These are phyloP conservation scores for Penicillium janthinellum DNA, from an alignment of 2,329 filamentous ascomycete species.

Conservation along the genomic window DNA sequence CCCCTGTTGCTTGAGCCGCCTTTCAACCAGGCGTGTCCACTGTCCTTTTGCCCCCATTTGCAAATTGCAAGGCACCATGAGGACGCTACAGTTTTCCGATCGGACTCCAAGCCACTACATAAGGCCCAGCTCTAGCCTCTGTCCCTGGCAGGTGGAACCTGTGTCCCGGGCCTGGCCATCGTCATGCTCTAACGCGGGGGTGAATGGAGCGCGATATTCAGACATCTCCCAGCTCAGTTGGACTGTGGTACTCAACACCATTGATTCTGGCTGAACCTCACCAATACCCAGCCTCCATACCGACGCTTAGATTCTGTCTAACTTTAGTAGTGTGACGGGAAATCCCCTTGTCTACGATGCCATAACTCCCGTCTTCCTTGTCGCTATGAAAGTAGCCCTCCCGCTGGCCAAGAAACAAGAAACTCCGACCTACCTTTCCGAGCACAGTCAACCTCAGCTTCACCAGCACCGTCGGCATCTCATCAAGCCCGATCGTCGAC, in stretches of 20 bases:
- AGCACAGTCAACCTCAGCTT: constrained; percentile 11
- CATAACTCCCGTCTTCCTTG: constrained; percentile 31
- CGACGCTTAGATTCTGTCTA: constrained; percentile 4
- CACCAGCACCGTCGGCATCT: constrained; percentile 5
- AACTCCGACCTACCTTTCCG: constrained; percentile 12
- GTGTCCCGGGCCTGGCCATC: not conserved
- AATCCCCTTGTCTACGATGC: constrained; percentile 36
- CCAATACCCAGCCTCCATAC: not conserved
- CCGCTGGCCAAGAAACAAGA: constrained; percentile 35
- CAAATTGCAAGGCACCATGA: not conserved
- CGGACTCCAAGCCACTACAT: not conserved
- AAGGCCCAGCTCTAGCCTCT: not conserved
- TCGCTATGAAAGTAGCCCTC: constrained; percentile 25
- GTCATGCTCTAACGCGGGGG: not conserved
- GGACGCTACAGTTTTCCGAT: not conserved
- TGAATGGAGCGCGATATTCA: not conserved
- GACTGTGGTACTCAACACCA: not conserved
- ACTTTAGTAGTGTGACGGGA: constrained; percentile 32
- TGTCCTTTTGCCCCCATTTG: not conserved
- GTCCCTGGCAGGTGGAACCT: not conserved
- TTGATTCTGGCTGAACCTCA: too few species aligned
- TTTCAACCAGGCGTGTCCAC: not conserved
- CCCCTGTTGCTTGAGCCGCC: not conserved
- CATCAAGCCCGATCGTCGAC: not conserved
- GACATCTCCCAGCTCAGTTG: not conserved